Base-by-base conservation (phyloP, 2,329 filamentous ascomycete species). In the Dactylellina drechsleri region DNA sequence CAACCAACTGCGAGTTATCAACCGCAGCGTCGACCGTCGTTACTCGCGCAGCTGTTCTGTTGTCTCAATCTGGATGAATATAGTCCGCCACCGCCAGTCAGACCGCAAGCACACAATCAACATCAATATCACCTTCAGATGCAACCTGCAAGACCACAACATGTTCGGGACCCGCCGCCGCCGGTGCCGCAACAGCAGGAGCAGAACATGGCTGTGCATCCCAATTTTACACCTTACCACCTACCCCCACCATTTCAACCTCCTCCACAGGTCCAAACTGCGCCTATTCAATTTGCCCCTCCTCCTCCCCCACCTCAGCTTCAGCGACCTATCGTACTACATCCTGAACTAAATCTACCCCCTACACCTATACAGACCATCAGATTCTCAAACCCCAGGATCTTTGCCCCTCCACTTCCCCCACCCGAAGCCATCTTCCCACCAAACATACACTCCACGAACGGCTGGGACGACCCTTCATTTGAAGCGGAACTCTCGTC, bases 31-130 rank as follows among this genome's bases (percentile, higher is more conserved):
- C 50, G 58, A 23, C 64, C 58, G 1, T 75, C 71, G 6, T 49
- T 75, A 18, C 26, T 75, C 7, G 64, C 64, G 26, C 64, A 68
- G 53, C 36, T 75, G 49, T 60, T 75, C 13, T 75, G 71, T 36
- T 75, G 71, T 49, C 61, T 75, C 23, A 40, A 58, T 13, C 8
- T 54, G 13, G 45, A 75, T 47, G 71, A 75, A 7, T 58, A 59
- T 41, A 52, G 47, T 12, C 66, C 61, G n/a, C 62, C 62, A 12
- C 41, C 62, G 4, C 20, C 61, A 13, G 31, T 36, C 10, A 65
- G 70, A 18, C 70, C 70, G 8, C 56, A 66, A n/a, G 36, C 26
- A 2, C 68, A 62, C 16, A 20, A 20, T 53, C 59, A 58, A 16
- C 66, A 64, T 26, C 59, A 58, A 23, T 58, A 52, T 26, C 53